These are phyloP conservation scores for Erucastrum elatum DNA, from an alignment of 345 rosid genomes.

Conservation along the genomic window DNA sequence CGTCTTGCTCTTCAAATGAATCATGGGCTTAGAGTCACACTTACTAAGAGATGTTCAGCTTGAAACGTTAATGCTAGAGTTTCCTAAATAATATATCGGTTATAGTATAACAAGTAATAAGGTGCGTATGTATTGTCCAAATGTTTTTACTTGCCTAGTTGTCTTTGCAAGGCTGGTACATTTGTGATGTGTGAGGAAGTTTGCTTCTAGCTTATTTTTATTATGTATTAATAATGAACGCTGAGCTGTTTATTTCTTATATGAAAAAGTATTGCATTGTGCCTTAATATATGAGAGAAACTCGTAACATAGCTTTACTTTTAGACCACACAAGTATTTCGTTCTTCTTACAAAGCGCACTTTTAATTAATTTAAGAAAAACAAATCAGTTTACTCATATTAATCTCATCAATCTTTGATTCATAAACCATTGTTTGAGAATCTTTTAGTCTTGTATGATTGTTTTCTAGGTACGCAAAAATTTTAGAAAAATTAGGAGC, in stretches of 20 bases:
- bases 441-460: no score
- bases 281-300: background rate
- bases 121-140: background rate
- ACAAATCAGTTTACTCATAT: background rate
- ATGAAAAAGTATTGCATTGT: background rate
- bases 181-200: background rate
- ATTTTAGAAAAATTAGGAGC: no score
- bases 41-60: background rate
- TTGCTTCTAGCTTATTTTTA: background rate
- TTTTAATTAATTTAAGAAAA: no score
- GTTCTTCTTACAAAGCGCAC: background rate
- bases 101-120: background rate
- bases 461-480: no score
- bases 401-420: background rate
- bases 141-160: background rate
- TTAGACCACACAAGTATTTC: no score
- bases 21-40: background rate
- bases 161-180: background rate
- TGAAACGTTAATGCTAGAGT: background rate
- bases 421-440: background rate
- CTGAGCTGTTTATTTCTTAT: background rate
- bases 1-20: background rate
- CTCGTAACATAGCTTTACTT: background rate
- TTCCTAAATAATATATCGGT: background rate
- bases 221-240: background rate